A percentile compares a stretch with the other conserved stretches of the same genome.
phyloP scores from a whole-genome alignment of 2,329 filamentous ascomycete species.

The Verticillium klebahnii region DNA sequence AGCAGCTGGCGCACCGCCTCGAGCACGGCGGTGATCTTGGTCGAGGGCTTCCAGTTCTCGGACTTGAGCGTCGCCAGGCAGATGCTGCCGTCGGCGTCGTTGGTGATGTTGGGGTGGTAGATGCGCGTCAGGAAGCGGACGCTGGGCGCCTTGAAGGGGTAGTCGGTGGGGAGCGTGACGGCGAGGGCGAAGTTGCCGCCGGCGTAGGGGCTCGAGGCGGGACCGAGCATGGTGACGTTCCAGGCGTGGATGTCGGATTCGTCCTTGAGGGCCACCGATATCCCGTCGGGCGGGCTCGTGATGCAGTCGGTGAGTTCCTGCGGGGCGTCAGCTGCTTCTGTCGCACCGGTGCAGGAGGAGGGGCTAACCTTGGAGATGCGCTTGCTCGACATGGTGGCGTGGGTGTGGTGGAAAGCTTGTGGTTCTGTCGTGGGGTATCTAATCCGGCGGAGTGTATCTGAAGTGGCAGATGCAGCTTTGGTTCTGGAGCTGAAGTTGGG shows the following conservation, averaged over 20 bases:
- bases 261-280: constrained; percentile 39
- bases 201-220: constrained; percentile 41
- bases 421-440: too few species aligned
- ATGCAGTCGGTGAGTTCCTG: constrained; percentile 53
- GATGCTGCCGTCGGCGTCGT: constrained; percentile 80
- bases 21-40: constrained; percentile 70
- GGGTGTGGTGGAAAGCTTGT: neutral
- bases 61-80: constrained; percentile 79
- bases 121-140: constrained; percentile 83
- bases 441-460: too few species aligned
- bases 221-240: constrained; percentile 44
- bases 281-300: constrained; percentile 39
- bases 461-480: too few species aligned
- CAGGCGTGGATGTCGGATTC: constrained; percentile 47
- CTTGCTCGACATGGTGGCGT: constrained; percentile 21
- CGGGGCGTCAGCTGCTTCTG: neutral
- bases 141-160: constrained; percentile 84
- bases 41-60: constrained; percentile 89
- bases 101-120: constrained; percentile 93
- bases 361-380: constrained; percentile 37
- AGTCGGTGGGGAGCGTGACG: constrained; percentile 70
- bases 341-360: neutral
- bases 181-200: constrained; percentile 71
- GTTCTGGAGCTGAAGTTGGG: too few species aligned
- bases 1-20: constrained; percentile 72